phyloP scores from a whole-genome alignment of 441 rosid species.

The Erodium chrysanthum region DNA sequence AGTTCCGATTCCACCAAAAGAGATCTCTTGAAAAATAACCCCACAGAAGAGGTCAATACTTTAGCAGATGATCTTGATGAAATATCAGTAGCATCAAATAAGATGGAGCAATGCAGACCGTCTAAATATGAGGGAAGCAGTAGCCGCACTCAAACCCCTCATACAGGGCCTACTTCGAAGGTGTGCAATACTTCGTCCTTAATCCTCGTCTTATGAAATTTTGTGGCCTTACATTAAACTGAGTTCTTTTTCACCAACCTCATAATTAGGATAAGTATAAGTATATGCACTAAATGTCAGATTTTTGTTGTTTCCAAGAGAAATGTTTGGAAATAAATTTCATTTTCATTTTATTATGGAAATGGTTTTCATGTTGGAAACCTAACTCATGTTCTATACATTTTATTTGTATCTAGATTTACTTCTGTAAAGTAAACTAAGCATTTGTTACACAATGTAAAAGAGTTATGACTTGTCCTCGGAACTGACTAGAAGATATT shows the following conservation, averaged over 20 bases:
- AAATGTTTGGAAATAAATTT: neutral
- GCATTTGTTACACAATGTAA: neutral
- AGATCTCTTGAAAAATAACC: slow-evolving; percentile 16
- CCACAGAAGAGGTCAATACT: slow-evolving; percentile 18
- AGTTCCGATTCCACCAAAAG: slow-evolving; percentile 16
- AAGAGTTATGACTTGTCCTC: neutral
- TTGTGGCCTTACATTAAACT: neutral
- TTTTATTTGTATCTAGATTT: neutral
- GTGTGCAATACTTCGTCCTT: slow-evolving; percentile 23
- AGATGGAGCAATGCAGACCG: slow-evolving; percentile 20
- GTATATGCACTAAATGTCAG: neutral
- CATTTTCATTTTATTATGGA: too few species aligned
- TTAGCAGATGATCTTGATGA: slow-evolving; percentile 14
- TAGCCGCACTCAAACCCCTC: slow-evolving; percentile 21
- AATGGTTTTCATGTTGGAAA: too few species aligned
- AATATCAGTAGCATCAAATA: slow-evolving; percentile 17
- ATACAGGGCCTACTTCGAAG: slow-evolving; percentile 39
- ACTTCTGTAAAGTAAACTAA: neutral
- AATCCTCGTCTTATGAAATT: neutral
- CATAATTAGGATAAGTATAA: neutral
- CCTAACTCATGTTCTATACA: neutral
- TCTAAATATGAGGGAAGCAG: slow-evolving; percentile 24
- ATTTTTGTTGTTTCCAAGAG: neutral
- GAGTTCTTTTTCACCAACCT: neutral
- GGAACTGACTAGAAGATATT: slow-evolving; percentile 2